Conservation (phyloP, 1,284 basidiomycete genomes). For the Cutaneotrichosporon sp. region DNA sequence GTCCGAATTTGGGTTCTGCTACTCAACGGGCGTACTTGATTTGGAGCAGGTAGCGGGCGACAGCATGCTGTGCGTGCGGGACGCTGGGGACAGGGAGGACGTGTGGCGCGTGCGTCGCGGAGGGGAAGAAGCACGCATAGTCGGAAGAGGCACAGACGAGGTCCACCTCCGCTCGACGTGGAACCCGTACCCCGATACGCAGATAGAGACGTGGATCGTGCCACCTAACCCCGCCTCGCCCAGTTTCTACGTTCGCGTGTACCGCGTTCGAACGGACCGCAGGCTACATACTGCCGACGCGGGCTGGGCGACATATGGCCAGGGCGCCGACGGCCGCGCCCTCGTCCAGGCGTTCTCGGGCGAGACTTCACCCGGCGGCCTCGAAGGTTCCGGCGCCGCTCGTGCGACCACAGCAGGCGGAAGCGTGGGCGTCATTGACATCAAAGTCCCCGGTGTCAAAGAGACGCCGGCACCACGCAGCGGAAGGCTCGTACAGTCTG, state of each 20-base stretch:
- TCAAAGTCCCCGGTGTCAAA: neutral
- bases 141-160: slow-evolving; percentile 47
- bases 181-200: slow-evolving; percentile 66
- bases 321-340: slow-evolving; percentile 59
- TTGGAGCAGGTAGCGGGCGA: slow-evolving; percentile 67
- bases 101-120: slow-evolving; percentile 64
- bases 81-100: slow-evolving; percentile 54
- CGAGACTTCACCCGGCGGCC: slow-evolving; percentile 33
- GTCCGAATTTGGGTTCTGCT: slow-evolving; percentile 67
- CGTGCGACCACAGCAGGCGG: slow-evolving; percentile 60
- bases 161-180: slow-evolving; percentile 62
- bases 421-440: slow-evolving; percentile 58
- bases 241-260: slow-evolving; percentile 64
- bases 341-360: slow-evolving; percentile 49
- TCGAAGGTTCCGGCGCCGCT: slow-evolving; percentile 43
- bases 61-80: slow-evolving; percentile 62
- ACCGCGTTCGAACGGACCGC: slow-evolving; percentile 57
- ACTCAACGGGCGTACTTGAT: slow-evolving; percentile 62
- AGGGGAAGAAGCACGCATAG: slow-evolving; percentile 60
- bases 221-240: slow-evolving; percentile 58
- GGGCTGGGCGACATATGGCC: slow-evolving; percentile 66
- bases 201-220: slow-evolving; percentile 68
- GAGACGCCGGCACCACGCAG: neutral
- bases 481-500: slow-evolving; percentile 58
- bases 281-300: slow-evolving; percentile 60